Base-by-base conservation (phyloP, 305 asterid genomes). In the Fraxinus greggii region DNA sequence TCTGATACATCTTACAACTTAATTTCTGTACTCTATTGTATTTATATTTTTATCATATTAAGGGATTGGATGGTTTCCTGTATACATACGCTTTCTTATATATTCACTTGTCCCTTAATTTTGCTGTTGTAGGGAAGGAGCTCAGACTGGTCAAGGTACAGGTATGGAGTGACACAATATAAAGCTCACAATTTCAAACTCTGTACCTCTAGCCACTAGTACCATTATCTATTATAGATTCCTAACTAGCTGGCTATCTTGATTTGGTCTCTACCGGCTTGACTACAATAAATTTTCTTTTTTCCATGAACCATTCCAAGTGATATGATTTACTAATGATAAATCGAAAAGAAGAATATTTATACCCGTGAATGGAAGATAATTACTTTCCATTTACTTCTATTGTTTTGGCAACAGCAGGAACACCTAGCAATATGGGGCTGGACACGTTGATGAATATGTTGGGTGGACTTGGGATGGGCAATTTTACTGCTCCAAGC, bases 381-480 rank as follows among this genome's bases (percentile, higher is more conserved):
- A 21, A 77, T 40, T 79, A 77, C 59, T 51, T 79, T 56, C 73
- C 28, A 63, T 72, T 79, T 29, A 7, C 12, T 28, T 48, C 76
- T 51, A 17, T 51, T 56, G 38, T 21, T 23, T 69, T 73, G 33
- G 19, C 15, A 31, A 38, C 82, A 65, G 83, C 92, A 89, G 94
- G 91, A 79, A 35, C 82, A 26, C 88, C 76, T 56, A 85, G 78
- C 79, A 88, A 84, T 78, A 83, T 84, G 79, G 88, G 89, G 33
- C 61, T 86, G 85, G 83, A 85, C 76, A 15, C 83, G 86, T 84
- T 88, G 82, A 86, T 88, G 92, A 88, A 86, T 83, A 82, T 89
- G 90, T 86, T 91, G 78, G 90, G 90, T 59, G 92, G 90, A 72
- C 89, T 89, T 48, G 93, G 93, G 76, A 87, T 88, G 40, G 91